Evolutionary conservation across 1,284 basidiomycete genomes (phyloP), one percentile per base, ranked within the genome.

Genomic region (Xerocomus nothofagi): DNA sequence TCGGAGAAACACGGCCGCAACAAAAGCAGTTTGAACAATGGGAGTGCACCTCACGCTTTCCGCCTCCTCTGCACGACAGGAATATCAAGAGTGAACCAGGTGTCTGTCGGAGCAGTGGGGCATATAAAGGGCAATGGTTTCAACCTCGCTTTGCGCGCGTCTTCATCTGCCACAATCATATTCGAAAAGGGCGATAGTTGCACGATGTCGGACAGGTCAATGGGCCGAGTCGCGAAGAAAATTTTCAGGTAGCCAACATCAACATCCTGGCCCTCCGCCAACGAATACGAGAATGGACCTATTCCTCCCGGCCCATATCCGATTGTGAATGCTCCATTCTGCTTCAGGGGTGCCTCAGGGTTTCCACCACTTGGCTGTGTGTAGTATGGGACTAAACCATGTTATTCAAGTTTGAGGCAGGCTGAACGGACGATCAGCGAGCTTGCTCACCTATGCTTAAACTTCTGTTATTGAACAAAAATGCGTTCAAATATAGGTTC

Each of bases 181-280:
- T 6, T 9, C 12, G 27, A 9, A 32, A 59, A 61, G 8, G 59
- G 59, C 1, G 59, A 47, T 2, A 6, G 18, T 24, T 58, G 60
- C 2, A 4, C 31, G 9, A 63, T 40, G 15, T 53, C 31, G 3
- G 49, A 45, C 29, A 58, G 5, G 33, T 61, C 52, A n/a, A 63
- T 39, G 6, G 55, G 52, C 6, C 15, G 41, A 17, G 52, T 63
- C 0, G 60, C 34, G 21, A 62, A 53, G 20, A 60, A 62, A 12
- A 62, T 20, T n/a, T 64, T 64, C 14, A 64, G 39, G 33, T 44
- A 55, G 30, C 60, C 52, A 4, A 64, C 48, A 24, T 62, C 55
- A 1, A 64, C 23, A 1, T 64, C 42, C 27, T 55, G 51, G 6
- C 24, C 31, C 0, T 42, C 17, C 6, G 31, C 27, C 26, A 61